phyloP scores from a whole-genome alignment of 2,329 filamentous ascomycete genomes.

The Cladosporium cucumerinum region DNA sequence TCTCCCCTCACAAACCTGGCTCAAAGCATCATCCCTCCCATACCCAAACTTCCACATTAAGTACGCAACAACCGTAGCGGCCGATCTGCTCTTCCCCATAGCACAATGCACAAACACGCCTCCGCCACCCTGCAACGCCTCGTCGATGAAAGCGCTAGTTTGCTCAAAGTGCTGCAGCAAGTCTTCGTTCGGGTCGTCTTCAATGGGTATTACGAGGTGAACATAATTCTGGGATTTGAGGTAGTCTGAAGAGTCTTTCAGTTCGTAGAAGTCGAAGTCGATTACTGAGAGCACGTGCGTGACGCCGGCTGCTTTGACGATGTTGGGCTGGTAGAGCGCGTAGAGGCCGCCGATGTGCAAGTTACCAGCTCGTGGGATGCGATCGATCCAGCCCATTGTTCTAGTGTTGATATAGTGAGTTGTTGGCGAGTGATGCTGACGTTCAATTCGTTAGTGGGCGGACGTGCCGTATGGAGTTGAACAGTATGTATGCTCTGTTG shows the following conservation, averaged over 20 bases:
- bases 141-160: conserved; percentile 77
- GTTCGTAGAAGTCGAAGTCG: conserved; percentile 54
- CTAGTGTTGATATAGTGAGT: background rate
- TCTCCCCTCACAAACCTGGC: conserved; percentile 64
- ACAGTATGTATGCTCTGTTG: background rate
- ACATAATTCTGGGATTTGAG: conserved; percentile 40
- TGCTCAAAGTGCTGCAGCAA: conserved; percentile 72
- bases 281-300: conserved; percentile 84
- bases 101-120: conserved; percentile 72
- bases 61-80: conserved; percentile 77
- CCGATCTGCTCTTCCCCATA: conserved; percentile 90
- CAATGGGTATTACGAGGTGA: conserved; percentile 74
- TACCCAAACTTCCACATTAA: conserved; percentile 59
- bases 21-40: conserved; percentile 61
- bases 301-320: conserved; percentile 66
- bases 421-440: background rate
- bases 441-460: background rate
- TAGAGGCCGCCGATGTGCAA: conserved; percentile 44
- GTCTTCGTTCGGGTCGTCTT: conserved; percentile 85
- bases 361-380: conserved; percentile 34
- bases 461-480: background rate
- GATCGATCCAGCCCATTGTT: conserved; percentile 39
- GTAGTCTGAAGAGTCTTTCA: conserved; percentile 12
- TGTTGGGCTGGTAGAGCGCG: conserved; percentile 40
- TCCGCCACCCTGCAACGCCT: conserved; percentile 59